Conservation (phyloP, 73 alveolate genomes). For the Durusdinium trenchii region DNA sequence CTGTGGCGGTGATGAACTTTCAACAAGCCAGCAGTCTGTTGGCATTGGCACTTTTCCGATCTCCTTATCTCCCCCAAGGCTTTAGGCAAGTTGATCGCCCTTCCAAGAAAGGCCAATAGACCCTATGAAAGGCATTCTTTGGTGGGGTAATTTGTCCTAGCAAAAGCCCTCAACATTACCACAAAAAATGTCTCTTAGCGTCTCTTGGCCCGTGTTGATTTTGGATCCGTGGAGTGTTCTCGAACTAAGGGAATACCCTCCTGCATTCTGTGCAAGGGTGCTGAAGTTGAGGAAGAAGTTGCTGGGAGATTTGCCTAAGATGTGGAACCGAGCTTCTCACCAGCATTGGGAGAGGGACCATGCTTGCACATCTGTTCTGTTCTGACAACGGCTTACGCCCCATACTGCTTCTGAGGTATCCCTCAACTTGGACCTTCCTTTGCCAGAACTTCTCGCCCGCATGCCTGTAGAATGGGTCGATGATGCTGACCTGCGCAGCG, state of each 20-base stretch:
- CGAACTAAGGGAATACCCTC: conserved; percentile 12
- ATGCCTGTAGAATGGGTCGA: no score
- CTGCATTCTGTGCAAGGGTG: background rate
- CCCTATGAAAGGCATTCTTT: background rate
- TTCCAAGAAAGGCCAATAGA: background rate
- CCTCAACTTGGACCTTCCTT: no score
- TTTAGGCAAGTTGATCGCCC: background rate
- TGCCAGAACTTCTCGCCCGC: no score
- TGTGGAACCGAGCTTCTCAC: background rate
- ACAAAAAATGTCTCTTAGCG: background rate
- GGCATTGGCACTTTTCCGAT: no score
- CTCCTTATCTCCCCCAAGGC: no score
- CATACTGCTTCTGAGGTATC: no score
- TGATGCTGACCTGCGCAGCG: no score
- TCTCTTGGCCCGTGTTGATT: background rate
- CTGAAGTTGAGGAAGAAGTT: background rate
- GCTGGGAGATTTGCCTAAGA: background rate
- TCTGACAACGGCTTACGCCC: no score
- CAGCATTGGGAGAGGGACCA: no score
- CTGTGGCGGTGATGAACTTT: background rate
- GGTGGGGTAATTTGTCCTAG: background rate
- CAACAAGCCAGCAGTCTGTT: background rate
- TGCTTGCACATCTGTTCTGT: no score
- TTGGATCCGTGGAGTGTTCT: background rate
- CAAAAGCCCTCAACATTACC: background rate